These are phyloP conservation scores for Hyphodiscus sp. DNA, from an alignment of 2,329 filamentous ascomycete species.

Conservation along the genomic window DNA sequence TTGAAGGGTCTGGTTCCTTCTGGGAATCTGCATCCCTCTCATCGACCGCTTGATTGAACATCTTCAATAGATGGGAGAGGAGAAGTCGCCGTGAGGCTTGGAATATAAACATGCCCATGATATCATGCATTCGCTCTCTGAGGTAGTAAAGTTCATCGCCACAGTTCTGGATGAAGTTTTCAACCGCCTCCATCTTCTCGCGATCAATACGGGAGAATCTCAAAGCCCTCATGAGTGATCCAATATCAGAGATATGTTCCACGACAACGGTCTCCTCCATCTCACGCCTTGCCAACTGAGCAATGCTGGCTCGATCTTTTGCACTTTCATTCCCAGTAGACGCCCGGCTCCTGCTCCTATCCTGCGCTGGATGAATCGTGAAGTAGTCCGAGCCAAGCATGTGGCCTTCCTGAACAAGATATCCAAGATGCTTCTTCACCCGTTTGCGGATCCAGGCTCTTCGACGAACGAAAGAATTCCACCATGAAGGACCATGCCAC, in stretches of 20 bases:
- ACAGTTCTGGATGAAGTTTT: conserved; percentile 73
- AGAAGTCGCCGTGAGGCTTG: conserved; percentile 78
- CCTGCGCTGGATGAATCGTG: conserved; percentile 54
- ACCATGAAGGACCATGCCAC: conserved; percentile 92
- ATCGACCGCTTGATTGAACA: conserved; percentile 48
- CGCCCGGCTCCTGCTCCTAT: conserved; percentile 36
- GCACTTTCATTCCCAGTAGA: conserved; percentile 14
- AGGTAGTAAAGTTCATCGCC: conserved; percentile 71
- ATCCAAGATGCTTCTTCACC: conserved; percentile 49
- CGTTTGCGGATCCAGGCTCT: conserved; percentile 82
- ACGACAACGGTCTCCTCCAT: conserved; percentile 39
- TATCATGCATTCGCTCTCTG: conserved; percentile 67
- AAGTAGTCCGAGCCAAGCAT: conserved; percentile 75
- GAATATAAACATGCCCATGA: conserved; percentile 84
- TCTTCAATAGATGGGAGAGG: conserved; percentile 61
- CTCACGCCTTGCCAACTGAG: conserved; percentile 26
- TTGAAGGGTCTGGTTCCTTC: conserved; percentile 27
- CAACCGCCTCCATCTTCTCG: conserved; percentile 80
- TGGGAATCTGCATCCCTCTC: conserved; percentile 31
- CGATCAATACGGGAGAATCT: conserved; percentile 73
- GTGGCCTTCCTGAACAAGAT: conserved; percentile 45
- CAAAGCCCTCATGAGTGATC: conserved; percentile 59
- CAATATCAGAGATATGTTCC: conserved; percentile 52
- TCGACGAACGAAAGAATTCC: conserved; percentile 87
- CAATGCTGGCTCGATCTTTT: conserved; percentile 21